Conservation (phyloP, 345 rosid species). For the Odontarrhena argentea region DNA sequence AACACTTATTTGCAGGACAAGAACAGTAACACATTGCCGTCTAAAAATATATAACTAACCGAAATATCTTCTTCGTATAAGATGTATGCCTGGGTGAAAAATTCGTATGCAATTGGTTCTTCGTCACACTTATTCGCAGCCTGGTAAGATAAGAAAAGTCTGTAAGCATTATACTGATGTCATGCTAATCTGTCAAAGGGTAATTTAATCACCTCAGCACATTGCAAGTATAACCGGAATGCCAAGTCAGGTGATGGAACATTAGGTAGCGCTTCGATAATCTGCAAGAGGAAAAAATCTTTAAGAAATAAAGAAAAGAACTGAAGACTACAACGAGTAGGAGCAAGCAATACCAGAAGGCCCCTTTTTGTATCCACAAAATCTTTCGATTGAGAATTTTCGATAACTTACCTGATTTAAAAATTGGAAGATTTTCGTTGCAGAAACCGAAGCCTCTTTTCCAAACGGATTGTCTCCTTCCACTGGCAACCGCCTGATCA, state of each 20-base stretch:
- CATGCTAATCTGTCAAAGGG: not conserved
- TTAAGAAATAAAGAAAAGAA: slow-evolving; percentile 26
- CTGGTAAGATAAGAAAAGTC: slow-evolving; percentile 47
- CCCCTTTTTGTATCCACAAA: not conserved
- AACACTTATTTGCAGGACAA: not conserved
- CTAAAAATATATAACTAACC: slow-evolving; percentile 54
- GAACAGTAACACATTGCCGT: not conserved
- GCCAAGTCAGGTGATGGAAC: slow-evolving; percentile 93
- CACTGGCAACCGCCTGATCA: slow-evolving; percentile 82
- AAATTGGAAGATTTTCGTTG: slow-evolving; percentile 90
- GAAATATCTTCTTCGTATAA: slow-evolving; percentile 96
- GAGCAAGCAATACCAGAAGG: slow-evolving; percentile 11
- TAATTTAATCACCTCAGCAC: slow-evolving; percentile 83
- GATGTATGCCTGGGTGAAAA: slow-evolving; percentile 98
- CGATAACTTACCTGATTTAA: slow-evolving; percentile 67
- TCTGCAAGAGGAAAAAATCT: slow-evolving; percentile 49
- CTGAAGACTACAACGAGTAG: not conserved
- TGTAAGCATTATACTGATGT: slow-evolving; percentile 23
- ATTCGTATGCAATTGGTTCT: slow-evolving; percentile 96
- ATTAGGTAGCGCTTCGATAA: slow-evolving; percentile 70
- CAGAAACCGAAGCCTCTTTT: slow-evolving; percentile 68
- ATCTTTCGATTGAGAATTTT: not conserved
- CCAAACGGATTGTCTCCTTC: slow-evolving; percentile 92
- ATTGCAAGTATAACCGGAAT: slow-evolving; percentile 79
- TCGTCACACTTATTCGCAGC: slow-evolving; percentile 95